Base-by-base conservation (phyloP, 495 filamentous ascomycete species). In the Hypoxylon intermedium region DNA sequence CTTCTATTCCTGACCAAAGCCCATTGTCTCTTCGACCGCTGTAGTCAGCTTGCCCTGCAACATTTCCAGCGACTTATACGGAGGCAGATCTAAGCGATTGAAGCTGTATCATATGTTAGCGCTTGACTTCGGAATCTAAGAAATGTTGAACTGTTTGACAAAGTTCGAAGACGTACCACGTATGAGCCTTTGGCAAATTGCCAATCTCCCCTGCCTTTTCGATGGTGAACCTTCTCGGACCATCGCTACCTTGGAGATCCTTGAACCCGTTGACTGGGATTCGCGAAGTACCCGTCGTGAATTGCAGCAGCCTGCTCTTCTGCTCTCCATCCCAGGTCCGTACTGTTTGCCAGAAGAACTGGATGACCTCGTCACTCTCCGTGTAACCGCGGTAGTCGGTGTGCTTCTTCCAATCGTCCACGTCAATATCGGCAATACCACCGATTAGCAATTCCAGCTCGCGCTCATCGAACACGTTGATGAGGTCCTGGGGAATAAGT, bases 381-480 rank as follows among this genome's bases (percentile, higher is more conserved):
- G 96, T 97, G 79, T 99, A 99, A n/a, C 94, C 94, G 57, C 94
- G 87, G 77, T 99, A 99, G 71, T 99, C 94, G n/a, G 94, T 99
- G 77, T 99, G 94, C 79, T 99, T 99, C 87, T 99, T 99, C 94
- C 94, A 99, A 74, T 99, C 94, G 43, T 98, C 94, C 15, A 99
- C 95, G 68, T 99, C 94, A 65, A 99, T 99, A 73, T 99, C 94
- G 38, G 94, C 95, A 70, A 99, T 99, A 82, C 94, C 94, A 60
- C 94, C 94, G 71, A 99, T 98, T 61, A 99, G 80, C 65, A 99
- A 77, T 75, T 99, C 94, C 43, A 99, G 79, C 73, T 99, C 94
- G 52, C 94, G 89, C 80, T 98, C 94, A 69, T 99, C 94, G 69
- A 99, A 99, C 40, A 99, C 94, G 65, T 96, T 97, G 73, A 99